Evolutionary conservation across 257 asterid species (phyloP), one percentile per base, ranked within the genome.

Genomic region (Solanum chilense): DNA sequence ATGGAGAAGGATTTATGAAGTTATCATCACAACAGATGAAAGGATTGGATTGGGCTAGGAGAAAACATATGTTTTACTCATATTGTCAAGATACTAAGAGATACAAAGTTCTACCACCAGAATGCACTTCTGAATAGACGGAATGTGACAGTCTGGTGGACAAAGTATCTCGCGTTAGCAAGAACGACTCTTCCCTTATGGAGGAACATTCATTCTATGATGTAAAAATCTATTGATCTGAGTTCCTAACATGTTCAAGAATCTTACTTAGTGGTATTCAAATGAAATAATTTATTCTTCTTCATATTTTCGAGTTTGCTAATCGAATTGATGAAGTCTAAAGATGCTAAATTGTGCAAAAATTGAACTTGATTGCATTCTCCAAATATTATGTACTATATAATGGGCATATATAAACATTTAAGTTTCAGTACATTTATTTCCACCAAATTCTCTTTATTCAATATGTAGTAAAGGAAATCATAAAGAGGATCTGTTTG

Each of bases 51-150:
- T 96, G 98, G 98, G 94, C 94, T 13, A 90, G 98, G 85, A 85
- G 96, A 88, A 96, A 96, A 74, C 97, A 92, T 21, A 94, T 94
- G 98, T 92, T 92, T 29, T 96, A 96, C 87, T 94, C 98, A 0
- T 94, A 96, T 58, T 96, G 98, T 87, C 93, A 92, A 90, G 98
- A 96, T 87, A 91, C 89, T 73, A 45, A 90, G 5, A 91, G 98
- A 90, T 96, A 94, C 85, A 94, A 93, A 91, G 91, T 94, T 70
- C 81, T 89, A 39, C 98, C 98, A 47, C 95, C 93, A 37, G 82
- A 74, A 16, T 74, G 82, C 82, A 74, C 10, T 5, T 18, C 82
- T 39, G 23, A 6, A 5, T 37, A 74, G n/a, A 66, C 6, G 25
- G 2, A 64, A 45, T 15, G 4, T 1, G 44, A 8, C 3, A 45